Conservation (phyloP, 2,329 filamentous ascomycete genomes). For the Corniculantispora saksenae region DNA sequence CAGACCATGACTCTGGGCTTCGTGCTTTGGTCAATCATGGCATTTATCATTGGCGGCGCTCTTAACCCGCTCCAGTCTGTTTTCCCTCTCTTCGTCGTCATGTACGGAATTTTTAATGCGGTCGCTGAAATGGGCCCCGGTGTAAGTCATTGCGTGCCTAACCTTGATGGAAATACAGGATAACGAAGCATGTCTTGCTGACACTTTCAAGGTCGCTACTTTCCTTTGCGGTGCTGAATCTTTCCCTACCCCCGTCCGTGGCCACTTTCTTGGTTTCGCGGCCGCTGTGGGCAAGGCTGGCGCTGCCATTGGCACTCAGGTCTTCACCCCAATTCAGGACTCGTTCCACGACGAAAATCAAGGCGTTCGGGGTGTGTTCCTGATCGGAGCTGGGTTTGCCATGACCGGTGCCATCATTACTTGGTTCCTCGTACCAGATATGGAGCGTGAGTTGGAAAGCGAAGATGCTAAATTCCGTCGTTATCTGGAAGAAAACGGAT, state of each 20-base stretch:
- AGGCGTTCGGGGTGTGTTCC: conserved; percentile 29
- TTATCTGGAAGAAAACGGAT: conserved; percentile 25
- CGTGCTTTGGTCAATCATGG: conserved; percentile 38
- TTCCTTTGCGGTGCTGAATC: conserved; percentile 51
- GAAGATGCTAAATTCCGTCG: conserved; percentile 25
- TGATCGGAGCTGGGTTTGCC: conserved; percentile 31
- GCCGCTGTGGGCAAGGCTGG: conserved; percentile 53
- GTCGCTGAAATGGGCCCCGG: conserved; percentile 35
- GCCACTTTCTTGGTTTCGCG: conserved; percentile 51
- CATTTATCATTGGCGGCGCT: conserved; percentile 50
- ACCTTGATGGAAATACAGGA: background rate
- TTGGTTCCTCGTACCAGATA: conserved; percentile 31
- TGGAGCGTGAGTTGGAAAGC: conserved; percentile 23
- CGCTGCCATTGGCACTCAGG: conserved; percentile 48
- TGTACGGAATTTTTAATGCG: conserved; percentile 51
- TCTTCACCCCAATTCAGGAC: conserved; percentile 26
- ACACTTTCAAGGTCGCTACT: conserved; percentile 36
- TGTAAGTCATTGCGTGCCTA: conserved; percentile 37
- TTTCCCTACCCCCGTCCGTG: conserved; percentile 51
- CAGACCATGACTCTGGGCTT: conserved; percentile 29
- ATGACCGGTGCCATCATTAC: conserved; percentile 27
- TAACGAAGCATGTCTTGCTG: background rate
- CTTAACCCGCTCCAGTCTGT: conserved; percentile 47
- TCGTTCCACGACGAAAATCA: conserved; percentile 25
- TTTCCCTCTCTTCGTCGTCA: conserved; percentile 50